Base-by-base conservation (phyloP, 176 grass and related monocot genomes). In the Raddia guianensis region DNA sequence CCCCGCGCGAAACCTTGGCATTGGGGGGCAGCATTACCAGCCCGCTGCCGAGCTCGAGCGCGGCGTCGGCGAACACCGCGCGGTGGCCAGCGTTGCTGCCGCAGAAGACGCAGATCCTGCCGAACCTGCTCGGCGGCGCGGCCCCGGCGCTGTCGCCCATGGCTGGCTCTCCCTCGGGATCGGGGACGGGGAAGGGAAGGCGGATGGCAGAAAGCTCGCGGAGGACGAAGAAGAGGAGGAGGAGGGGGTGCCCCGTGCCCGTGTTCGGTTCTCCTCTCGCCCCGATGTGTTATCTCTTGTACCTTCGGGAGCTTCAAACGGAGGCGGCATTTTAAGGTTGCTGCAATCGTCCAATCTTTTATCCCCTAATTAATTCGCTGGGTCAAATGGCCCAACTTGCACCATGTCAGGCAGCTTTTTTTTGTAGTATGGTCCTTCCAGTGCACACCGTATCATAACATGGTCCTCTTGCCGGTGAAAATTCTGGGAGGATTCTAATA, bases 41-140 rank as follows among this genome's bases (percentile, higher is more conserved):
- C 80, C 93, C 90, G 32, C 80, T 89, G 48, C 96, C 96, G 75
- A 99, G 90, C 78, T 88, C 88, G 60, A 99, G 89, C 66, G 96
- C 96, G 20, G 96, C 90, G 69, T 99, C 92, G 34, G 90, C 84
- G 75, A 90, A 99, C 35, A 99, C 88, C 8, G 77, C 50, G 74
- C 92, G 92, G 48, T 91, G 77, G 60, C 96, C 96, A 10, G 96
- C 75, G 88, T 90, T 99, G 89, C 96, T 99, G 53, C 96, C 96
- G 81, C 96, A 99, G 85, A 99, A 99, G 78, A 99, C 96, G 86
- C 96, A 99, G 82, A 99, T 90, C 79, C 76, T 93, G 50, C 86
- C 79, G 72, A 95, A 95, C 92, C 80, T 99, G 61, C 60, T 78
- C 71, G 61, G 8, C 70, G 78, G 57, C 68, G 73, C 14, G 68